Evolutionary conservation across 345 rosid species (phyloP).

Genomic region (Corchorus olitorius): DNA sequence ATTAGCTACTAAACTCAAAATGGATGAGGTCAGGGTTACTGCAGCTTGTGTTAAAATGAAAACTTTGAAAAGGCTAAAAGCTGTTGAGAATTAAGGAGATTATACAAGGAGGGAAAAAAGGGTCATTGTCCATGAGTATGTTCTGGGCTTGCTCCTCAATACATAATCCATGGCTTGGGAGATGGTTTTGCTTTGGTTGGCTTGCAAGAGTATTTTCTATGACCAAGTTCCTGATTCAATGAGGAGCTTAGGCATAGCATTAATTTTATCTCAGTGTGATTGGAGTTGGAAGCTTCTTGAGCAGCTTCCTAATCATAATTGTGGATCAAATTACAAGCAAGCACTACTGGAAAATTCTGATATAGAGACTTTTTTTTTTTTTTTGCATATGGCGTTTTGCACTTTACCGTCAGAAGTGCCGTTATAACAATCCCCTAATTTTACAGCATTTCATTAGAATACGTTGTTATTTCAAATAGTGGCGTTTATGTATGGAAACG

Average conservation of each 20-base stretch:
- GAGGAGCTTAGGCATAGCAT: conserved; percentile 62
- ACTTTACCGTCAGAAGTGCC: no score
- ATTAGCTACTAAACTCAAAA: no score
- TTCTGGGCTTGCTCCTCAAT: conserved; percentile 58
- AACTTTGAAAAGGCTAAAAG: conserved; percentile 28
- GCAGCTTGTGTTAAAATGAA: conserved; percentile 50
- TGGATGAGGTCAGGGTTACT: conserved; percentile 29
- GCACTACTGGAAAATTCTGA: no score
- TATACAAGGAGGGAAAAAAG: background rate
- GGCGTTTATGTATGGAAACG: no score
- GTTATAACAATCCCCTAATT: no score
- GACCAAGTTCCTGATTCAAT: conserved; percentile 73
- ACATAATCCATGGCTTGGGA: conserved; percentile 45
- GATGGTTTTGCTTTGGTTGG: conserved; percentile 61
- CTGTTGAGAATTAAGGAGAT: conserved; percentile 19
- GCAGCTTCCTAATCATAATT: conserved; percentile 39
- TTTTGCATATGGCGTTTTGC: no score
- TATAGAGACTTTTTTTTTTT: no score
- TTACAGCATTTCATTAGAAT: no score
- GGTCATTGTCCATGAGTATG: conserved; percentile 33
- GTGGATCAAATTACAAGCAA: no score
- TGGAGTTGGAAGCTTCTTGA: conserved; percentile 54
- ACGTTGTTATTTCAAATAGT: no score
- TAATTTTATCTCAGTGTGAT: conserved; percentile 56
- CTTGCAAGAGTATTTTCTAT: conserved; percentile 66